Conservation (phyloP, 495 filamentous ascomycete genomes). For the Penicillium chermesinum region DNA sequence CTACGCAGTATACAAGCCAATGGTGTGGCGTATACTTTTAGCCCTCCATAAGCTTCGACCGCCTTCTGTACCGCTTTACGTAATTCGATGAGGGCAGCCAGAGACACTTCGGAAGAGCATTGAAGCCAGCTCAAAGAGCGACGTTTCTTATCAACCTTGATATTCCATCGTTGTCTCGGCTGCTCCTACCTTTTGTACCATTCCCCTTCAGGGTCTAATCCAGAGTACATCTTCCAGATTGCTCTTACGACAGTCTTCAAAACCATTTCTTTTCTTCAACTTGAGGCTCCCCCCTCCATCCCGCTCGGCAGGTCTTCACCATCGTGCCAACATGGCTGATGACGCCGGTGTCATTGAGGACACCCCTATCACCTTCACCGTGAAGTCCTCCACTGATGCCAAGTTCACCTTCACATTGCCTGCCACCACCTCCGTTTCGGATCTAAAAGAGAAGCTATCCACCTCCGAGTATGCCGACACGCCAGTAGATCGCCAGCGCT, state of each 20-base stretch:
- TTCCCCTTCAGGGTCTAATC: no score
- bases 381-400: constrained; percentile 84
- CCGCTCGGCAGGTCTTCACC: constrained; percentile 8
- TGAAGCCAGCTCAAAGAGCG: neutral
- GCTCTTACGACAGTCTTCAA: neutral
- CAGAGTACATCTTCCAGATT: no score
- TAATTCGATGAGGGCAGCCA: constrained; percentile 4
- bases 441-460: constrained; percentile 85
- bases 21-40: neutral
- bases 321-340: constrained; percentile 40
- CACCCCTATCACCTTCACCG: constrained; percentile 77
- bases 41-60: constrained; percentile 36
- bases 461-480: constrained; percentile 76
- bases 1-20: no score
- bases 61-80: constrained; percentile 25
- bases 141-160: neutral
- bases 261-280: neutral
- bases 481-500: constrained; percentile 76
- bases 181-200: neutral
- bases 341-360: constrained; percentile 42
- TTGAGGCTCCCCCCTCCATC: constrained; percentile 5
- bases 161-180: neutral
- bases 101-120: neutral
- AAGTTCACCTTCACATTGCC: constrained; percentile 78
- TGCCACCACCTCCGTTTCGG: constrained; percentile 67